Evolutionary conservation across 2,329 filamentous ascomycete species (phyloP).

Genomic region (Huntiella savannae): DNA sequence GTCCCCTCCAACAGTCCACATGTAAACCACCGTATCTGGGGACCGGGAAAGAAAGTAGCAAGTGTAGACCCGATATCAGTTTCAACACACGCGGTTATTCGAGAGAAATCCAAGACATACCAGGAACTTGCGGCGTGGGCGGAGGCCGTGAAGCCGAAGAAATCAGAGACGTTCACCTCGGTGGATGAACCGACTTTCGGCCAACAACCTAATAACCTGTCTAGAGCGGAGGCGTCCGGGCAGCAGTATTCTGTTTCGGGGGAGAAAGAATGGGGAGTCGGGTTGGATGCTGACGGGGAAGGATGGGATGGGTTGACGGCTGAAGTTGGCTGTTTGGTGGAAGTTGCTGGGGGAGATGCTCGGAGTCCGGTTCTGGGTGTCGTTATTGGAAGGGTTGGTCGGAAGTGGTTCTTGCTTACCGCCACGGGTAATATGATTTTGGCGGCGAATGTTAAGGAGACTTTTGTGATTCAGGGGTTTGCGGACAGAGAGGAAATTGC

Average conservation of each 20-base stretch:
- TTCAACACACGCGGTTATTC: background rate
- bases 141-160: background rate
- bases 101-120: background rate
- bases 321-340: slow-evolving; percentile 8
- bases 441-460: slow-evolving; percentile 22
- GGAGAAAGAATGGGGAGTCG: too few species aligned
- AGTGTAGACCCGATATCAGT: too few species aligned
- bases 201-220: slow-evolving; percentile 4
- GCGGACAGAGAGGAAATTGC: slow-evolving; percentile 22
- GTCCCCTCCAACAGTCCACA: too few species aligned
- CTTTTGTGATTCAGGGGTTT: slow-evolving; percentile 33
- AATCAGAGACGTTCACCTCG: too few species aligned
- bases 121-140: background rate
- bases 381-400: slow-evolving; percentile 31
- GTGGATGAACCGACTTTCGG: background rate
- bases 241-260: too few species aligned
- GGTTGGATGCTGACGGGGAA: background rate
- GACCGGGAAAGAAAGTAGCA: too few species aligned
- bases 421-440: slow-evolving; percentile 31
- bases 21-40: too few species aligned
- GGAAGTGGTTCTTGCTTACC: slow-evolving; percentile 35
- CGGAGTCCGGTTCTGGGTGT: slow-evolving; percentile 30
- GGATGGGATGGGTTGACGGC: background rate
- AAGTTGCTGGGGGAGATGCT: slow-evolving; percentile 19
- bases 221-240: background rate